Base-by-base conservation (phyloP, 2,329 filamentous ascomycete species). In the Paecilomyces niveus region DNA sequence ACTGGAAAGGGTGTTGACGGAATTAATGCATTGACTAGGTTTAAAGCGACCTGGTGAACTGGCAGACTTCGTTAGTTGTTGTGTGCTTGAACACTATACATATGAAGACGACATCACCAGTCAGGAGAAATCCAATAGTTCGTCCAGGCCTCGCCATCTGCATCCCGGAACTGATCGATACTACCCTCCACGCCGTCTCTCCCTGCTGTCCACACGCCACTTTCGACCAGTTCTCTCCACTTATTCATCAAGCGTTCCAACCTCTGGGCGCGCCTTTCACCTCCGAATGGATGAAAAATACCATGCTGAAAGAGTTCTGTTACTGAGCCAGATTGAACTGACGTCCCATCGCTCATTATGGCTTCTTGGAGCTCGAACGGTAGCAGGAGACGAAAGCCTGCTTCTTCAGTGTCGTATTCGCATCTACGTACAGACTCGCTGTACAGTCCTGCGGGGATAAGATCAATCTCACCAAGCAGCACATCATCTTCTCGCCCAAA, bases 161-260 rank as follows among this genome's bases (percentile, higher is more conserved):
- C 58, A 53, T 64, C 61, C 22, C 29, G 4, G 51, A 66, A 63
- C 50, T 35, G 52, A 54, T 64, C 60, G n/a, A 67, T 60, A 15
- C 45, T 33, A 33, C 65, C 63, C 21, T 63, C 60, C 9, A 65
- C 64, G 2, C 63, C 64, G 13, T 66, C 50, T 32, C 31, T 18
- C 15, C 63, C 59, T 33, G 66, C 61, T 26, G 52, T 64, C 64
- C 65, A 64, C 13, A 63, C 45, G 50, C 62, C 62, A 56, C 55
- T 56, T 54, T 65, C 64, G 13, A 64, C 53, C n/a, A 62, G 29
- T 52, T 57, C 59, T 57, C 24, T 54, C 56, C 62, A 64, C 7
- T 57, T 54, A 6, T 65, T 57, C 49, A 64, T 57, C 22, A 63
- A 33, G 11, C 57, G 59, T 35, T 67, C 62, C 31, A 65, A 45